Conservation (phyloP, 805 yeast species). For the Wickerhamomyces subpelliculosus region DNA sequence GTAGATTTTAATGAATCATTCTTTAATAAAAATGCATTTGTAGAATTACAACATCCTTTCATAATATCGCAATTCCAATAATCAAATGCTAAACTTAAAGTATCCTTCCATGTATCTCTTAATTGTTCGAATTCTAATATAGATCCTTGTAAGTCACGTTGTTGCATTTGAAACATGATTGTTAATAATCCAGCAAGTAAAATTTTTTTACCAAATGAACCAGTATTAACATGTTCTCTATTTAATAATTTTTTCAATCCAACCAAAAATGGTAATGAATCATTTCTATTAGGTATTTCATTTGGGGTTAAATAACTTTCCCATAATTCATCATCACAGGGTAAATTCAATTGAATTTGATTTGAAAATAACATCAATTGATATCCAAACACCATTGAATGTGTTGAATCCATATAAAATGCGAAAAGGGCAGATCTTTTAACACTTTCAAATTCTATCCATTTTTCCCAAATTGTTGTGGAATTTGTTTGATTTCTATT, state of each 20-base stretch:
- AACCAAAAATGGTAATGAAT: conserved; percentile 39
- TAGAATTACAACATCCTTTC: conserved; percentile 25
- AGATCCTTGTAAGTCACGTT: conserved; percentile 56
- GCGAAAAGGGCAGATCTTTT: conserved; percentile 78
- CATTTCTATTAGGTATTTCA: conserved; percentile 20
- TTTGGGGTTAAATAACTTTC: conserved; percentile 28
- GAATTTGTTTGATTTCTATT: conserved; percentile 24
- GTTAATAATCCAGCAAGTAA: conserved; percentile 61
- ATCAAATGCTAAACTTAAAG: conserved; percentile 62
- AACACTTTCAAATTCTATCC: conserved; percentile 78
- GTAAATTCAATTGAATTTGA: conserved; percentile 54
- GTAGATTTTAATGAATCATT: conserved; percentile 7
- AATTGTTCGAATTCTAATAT: conserved; percentile 34
- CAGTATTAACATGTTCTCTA: conserved; percentile 37
- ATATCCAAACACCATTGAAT: conserved; percentile 75
- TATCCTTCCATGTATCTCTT: conserved; percentile 60
- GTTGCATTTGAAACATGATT: conserved; percentile 66
- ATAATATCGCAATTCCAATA: conserved; percentile 51
- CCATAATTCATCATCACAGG: conserved; percentile 61
- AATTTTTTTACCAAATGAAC: conserved; percentile 60
- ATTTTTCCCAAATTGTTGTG: conserved; percentile 43
- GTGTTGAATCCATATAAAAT: conserved; percentile 72
- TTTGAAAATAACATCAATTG: conserved; percentile 50
- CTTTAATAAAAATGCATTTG: conserved; percentile 16
- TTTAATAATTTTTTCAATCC: conserved; percentile 53